These are phyloP conservation scores for Mycena rosella DNA, from an alignment of 768 basidiomycete genomes.

Conservation along the genomic window DNA sequence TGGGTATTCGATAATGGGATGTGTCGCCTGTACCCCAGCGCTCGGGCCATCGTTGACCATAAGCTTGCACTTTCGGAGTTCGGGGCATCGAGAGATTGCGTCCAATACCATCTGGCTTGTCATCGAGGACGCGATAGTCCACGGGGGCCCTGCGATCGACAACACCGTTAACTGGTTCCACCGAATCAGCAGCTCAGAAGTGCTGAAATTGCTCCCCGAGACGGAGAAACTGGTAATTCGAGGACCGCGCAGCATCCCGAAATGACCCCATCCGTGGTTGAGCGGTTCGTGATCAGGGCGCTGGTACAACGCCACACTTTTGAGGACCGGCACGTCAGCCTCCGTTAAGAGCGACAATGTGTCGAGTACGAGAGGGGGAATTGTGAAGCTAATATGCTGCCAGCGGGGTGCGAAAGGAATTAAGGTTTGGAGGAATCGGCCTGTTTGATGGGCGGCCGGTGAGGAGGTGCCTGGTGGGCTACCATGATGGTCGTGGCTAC, in stretches of 20 bases:
- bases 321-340: background rate
- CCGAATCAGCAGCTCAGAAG: background rate
- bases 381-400: background rate
- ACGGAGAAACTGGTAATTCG: background rate
- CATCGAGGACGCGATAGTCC: background rate
- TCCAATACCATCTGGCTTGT: background rate
- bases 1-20: background rate
- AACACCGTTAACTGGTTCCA: constrained; percentile 1
- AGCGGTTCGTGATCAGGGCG: background rate
- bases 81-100: background rate
- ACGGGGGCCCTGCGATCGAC: background rate
- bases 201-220: background rate
- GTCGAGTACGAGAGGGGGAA: background rate
- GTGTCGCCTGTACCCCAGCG: background rate
- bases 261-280: background rate
- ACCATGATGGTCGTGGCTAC: too few relatives aligned
- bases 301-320: background rate
- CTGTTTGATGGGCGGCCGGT: background rate
- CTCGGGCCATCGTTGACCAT: background rate
- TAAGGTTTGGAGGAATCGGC: background rate
- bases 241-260: background rate
- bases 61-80: background rate
- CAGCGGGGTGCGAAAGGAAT: constrained; percentile 9
- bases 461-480: too few relatives aligned
- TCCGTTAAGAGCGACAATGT: background rate